Evolutionary conservation across 805 yeast genomes (phyloP), one percentile per base, ranked within the genome.

Genomic region (Kuraishia cidri): DNA sequence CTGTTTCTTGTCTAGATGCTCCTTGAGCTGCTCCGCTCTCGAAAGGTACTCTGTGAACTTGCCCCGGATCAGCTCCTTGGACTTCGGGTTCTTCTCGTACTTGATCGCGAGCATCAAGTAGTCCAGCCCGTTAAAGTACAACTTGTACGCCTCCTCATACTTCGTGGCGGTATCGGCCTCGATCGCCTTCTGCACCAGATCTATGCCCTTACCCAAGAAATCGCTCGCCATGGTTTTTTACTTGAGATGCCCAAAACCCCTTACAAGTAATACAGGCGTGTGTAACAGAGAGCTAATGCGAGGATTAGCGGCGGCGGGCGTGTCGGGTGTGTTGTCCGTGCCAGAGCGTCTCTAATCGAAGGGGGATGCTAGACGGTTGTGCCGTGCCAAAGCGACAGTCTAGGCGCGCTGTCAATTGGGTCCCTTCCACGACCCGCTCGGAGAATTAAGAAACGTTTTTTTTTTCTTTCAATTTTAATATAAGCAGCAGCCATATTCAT

Each of bases 41-140:
- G 87, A 70, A 49, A 92, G 60, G 54, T 92, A 92, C 52, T 92
- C 98, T 5, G 88, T 82, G 54, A 90, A 84, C 55, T 87, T 87
- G 6, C 86, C 73, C 50, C 88, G 73, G 43, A 92, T 84, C 38
- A 90, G 67, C 44, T 87, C 96, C 54, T 88, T 90, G 24, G 94
- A 80, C 45, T 79, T 79, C 15, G 81, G 79, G 56, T 88, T 92
- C 56, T 88, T 90, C 57, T 92, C 98, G 48, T 82, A 90, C 59
- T 92, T 92, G 46, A 92, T 67, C 4, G 98, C 98, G 44, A 87
- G 66, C 96, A 92, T 87, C 46, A 92, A 66, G 58, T 92, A 92
- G 56, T 92, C 97, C 35, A 92, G 65, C 2, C 97, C 97, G 47
- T 83, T 83, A 62, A 84, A 88, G 58, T 92, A 92, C 29, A 85